These are phyloP conservation scores for Podospora comata DNA, from an alignment of 495 filamentous ascomycete species.

Conservation along the genomic window DNA sequence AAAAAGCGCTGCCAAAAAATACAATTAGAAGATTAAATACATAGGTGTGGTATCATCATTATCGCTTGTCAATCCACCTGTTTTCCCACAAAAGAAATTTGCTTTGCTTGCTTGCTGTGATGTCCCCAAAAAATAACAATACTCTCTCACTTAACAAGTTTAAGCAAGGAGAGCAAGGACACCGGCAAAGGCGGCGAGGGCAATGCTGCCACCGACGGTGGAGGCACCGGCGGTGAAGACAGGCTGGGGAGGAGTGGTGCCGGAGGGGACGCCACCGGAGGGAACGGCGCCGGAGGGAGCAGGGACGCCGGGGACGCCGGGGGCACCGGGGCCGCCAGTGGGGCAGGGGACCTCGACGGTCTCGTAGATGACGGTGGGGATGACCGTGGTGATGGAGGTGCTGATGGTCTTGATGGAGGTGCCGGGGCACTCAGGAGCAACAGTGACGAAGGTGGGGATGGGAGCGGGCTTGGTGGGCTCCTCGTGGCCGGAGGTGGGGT, in stretches of 20 bases:
- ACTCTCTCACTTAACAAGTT: slow-evolving; percentile 23
- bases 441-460: slow-evolving; percentile 24
- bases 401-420: slow-evolving; percentile 42
- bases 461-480: slow-evolving; percentile 19
- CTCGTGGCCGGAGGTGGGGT: slow-evolving; percentile 32
- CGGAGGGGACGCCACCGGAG: slow-evolving; percentile 32
- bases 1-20: slow-evolving; percentile 27
- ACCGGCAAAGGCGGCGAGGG: slow-evolving; percentile 42
- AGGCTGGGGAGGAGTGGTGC: slow-evolving; percentile 35
- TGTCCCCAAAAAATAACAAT: neutral
- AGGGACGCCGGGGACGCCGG: slow-evolving; percentile 17
- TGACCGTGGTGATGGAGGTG: slow-evolving; percentile 46
- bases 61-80: slow-evolving; percentile 19
- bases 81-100: slow-evolving; percentile 15
- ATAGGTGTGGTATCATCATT: slow-evolving; percentile 36
- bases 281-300: slow-evolving; percentile 33
- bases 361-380: slow-evolving; percentile 54
- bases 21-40: slow-evolving; percentile 49
- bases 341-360: slow-evolving; percentile 44
- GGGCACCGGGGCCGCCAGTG: slow-evolving; percentile 24
- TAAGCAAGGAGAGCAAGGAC: slow-evolving; percentile 53
- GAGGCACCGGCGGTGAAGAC: slow-evolving; percentile 48
- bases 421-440: slow-evolving; percentile 34
- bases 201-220: slow-evolving; percentile 25
- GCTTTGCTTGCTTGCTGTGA: neutral